Conservation (phyloP, 352 stramenopile genomes). For the Globisporangium paddicum region DNA sequence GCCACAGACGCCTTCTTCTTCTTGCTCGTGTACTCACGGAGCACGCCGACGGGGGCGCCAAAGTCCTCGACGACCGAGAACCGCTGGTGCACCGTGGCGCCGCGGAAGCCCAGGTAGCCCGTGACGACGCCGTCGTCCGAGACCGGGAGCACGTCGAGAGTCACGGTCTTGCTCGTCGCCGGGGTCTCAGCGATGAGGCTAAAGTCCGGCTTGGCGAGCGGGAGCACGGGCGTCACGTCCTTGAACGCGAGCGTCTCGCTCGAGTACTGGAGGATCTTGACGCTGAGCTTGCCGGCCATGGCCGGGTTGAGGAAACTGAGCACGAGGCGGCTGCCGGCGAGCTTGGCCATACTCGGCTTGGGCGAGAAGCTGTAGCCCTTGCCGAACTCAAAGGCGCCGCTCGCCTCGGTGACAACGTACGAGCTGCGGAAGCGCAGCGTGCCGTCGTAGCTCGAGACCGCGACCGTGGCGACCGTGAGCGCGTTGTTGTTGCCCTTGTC, state of each 20-base stretch:
- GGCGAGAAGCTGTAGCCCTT: conserved; percentile 30
- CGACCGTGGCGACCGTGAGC: conserved; percentile 38
- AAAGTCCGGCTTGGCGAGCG: conserved; percentile 27
- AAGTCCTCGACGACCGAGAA: conserved; percentile 48
- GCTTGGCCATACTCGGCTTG: conserved; percentile 30
- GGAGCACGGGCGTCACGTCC: conserved; percentile 47
- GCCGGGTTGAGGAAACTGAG: conserved; percentile 64
- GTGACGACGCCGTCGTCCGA: conserved; percentile 40
- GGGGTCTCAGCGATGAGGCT: conserved; percentile 17
- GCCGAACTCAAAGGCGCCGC: conserved; percentile 40
- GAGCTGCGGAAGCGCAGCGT: conserved; percentile 32
- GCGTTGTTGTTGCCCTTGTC: conserved; percentile 52
- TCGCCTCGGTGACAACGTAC: conserved; percentile 41
- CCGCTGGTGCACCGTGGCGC: conserved; percentile 24
- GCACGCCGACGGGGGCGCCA: conserved; percentile 36
- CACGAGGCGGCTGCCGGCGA: conserved; percentile 46
- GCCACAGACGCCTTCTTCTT: conserved; percentile 18
- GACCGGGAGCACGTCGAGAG: conserved; percentile 38
- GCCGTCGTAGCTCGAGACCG: conserved; percentile 19
- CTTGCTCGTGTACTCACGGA: conserved; percentile 31
- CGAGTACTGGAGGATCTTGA: conserved; percentile 47
- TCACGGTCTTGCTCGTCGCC: conserved; percentile 20
- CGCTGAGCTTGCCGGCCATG: conserved; percentile 31
- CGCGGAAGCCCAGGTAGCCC: conserved; percentile 38
- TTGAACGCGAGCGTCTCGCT: conserved; percentile 32